Percentiles rank a stretch among this genome's conserved stretches.
Conservation (phyloP, 768 basidiomycete species). For the Rhizopogon vesiculosus region DNA sequence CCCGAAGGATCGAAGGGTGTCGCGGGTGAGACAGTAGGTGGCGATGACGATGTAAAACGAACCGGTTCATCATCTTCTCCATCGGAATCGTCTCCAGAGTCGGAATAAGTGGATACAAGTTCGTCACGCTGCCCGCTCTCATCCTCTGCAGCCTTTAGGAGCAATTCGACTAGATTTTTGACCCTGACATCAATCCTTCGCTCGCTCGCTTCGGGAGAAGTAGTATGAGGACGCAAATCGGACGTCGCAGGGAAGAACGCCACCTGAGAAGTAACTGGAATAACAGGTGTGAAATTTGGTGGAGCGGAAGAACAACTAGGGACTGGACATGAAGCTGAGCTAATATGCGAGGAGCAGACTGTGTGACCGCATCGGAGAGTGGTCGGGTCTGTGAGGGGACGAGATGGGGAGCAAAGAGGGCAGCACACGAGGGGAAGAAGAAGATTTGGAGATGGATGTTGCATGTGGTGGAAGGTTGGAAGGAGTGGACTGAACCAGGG, state of each 20-base stretch:
- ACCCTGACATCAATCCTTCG: conserved; percentile 49
- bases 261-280: conserved; percentile 36
- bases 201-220: background rate
- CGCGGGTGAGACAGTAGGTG: conserved; percentile 30
- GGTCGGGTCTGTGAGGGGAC: conserved; percentile 39
- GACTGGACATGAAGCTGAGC: conserved; percentile 27
- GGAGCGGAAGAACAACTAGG: conserved; percentile 26
- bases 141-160: conserved; percentile 20
- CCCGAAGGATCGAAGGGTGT: conserved; percentile 9
- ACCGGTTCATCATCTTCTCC: conserved; percentile 12
- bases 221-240: conserved; percentile 10
- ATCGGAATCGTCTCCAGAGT: conserved; percentile 28
- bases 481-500: background rate
- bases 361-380: conserved; percentile 82
- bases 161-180: conserved; percentile 47
- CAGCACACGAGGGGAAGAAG: conserved; percentile 45
- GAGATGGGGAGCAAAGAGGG: conserved; percentile 41
- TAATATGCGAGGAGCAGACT: conserved; percentile 59
- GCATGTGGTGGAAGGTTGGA: background rate
- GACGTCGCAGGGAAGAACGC: conserved; percentile 30
- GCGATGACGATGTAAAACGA: conserved; percentile 9
- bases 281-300: conserved; percentile 26
- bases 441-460: background rate
- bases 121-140: conserved; percentile 5
- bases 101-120: conserved; percentile 17